Percentiles rank a stretch among this genome's conserved stretches.
phyloP scores from a whole-genome alignment of 2,329 filamentous ascomycete genomes.

The Aspergillus luchuensis region DNA sequence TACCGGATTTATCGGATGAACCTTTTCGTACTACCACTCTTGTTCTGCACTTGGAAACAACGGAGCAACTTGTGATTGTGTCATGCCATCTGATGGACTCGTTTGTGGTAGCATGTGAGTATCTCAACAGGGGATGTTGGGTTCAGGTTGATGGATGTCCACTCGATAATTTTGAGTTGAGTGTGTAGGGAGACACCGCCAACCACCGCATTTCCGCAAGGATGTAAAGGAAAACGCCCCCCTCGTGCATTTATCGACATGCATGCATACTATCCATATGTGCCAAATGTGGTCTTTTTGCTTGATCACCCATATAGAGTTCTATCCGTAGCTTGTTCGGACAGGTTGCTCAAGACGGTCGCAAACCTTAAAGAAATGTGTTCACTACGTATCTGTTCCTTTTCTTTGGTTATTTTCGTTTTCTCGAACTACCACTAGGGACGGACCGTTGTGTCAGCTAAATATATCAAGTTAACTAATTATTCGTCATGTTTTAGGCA shows the following conservation, averaged over 20 bases:
- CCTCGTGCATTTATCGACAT: background rate
- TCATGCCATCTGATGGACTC: slow-evolving; percentile 12
- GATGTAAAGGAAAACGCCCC: background rate
- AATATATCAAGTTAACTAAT: background rate
- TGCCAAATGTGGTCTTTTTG: background rate
- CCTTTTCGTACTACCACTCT: slow-evolving; percentile 3
- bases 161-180: background rate
- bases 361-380: background rate
- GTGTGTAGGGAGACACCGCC: background rate
- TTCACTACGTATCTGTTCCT: background rate
- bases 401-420: background rate
- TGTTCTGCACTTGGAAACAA: background rate
- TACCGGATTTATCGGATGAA: background rate
- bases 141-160: slow-evolving; percentile 1
- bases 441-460: background rate
- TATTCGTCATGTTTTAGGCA: too few relatives aligned
- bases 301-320: background rate
- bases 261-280: too few relatives aligned
- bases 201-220: background rate
- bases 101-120: slow-evolving; percentile 12
- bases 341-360: background rate
- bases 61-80: slow-evolving; percentile 9
- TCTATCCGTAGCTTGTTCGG: background rate
- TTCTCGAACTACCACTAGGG: too few relatives aligned
- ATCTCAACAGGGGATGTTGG: background rate